Base-by-base conservation (phyloP, 176 grass and related monocot species). In the Miscanthus lutarioriparius region DNA sequence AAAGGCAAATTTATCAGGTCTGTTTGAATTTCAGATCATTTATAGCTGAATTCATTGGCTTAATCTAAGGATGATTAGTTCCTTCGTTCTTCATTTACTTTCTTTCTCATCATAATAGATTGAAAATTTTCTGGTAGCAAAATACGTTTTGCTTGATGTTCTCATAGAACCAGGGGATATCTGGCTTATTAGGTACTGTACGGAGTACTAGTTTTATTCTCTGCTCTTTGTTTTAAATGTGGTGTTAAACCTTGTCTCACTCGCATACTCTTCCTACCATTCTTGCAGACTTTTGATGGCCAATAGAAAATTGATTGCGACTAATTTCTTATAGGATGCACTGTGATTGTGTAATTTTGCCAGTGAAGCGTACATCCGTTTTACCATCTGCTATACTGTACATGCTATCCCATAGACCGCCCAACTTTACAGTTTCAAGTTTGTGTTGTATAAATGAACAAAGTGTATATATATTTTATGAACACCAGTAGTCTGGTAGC, bases 341-440 rank as follows among this genome's bases (percentile, higher is more conserved):
- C 6, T 6, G 67, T 79, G 67, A 62, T 33, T 68, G 17, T 56
- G 26, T 75, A 45, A 25, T 54, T 86, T 47, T 77, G 35, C 4
- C 8, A 64, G 20, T 80, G 51, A 83, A 67, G 38, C 79, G 74
- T 74, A 86, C 67, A 86, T 83, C 68, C 59, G 26, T 33, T 62
- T 36, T 78, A 53, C 19, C 83, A 58, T 80, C 27, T 67, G 27
- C 27, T 53, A 45, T 45, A 49, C 64, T 47, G 41, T 79, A 84
- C 36, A 80, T 44, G 68, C 69, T 28, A 32, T 80, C 59, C 39
- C 30, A 70, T 32, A 53, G 47, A 69, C 28, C 43, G 25, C 5
- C 23, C 25, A 76, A 53, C 26, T 22, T 53, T 10, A 10, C 53
- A 25, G 9, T 16, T 78, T 35, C 33, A 83, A 25, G 30, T 30